Evolutionary conservation across 495 filamentous ascomycete species (phyloP), one percentile per base, ranked within the genome.

Genomic region (Aspergillus campestris): DNA sequence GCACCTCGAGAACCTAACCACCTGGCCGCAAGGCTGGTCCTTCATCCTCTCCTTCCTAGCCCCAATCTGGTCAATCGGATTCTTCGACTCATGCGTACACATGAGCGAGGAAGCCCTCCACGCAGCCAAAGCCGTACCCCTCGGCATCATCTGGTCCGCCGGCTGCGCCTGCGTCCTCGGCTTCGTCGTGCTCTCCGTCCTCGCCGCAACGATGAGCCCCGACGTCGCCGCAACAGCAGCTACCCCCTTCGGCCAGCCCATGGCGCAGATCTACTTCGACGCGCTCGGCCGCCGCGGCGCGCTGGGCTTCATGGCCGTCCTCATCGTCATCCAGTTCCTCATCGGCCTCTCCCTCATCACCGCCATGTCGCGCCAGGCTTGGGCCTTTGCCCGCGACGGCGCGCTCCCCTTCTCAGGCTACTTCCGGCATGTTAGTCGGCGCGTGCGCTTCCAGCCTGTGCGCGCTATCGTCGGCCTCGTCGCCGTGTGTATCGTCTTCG

Each of bases 1-100:
- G 0, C 43, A 64, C 5, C 47, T 66, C 0, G 63, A 71, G 14
- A 82, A 83, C 44, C 51, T 74, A 11, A 80, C 77, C 1, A 69
- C 71, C 14, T 83, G 80, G 75, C 73, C 75, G 18, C 69, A 62
- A 0, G 74, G 75, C 1, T 76, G 74, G 72, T 63, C 75, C 1
- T 84, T 82, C 58, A 79, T 84, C 59, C 60, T 83, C 3, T 52
- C 72, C 10, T 81, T 80, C 70, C 64, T 84, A 32, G 66, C 59
- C 10, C 79, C 80, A 0, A 81, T 83, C 47, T 84, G 79, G 78
- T 78, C 78, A 0, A 80, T 83, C 44, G 79, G 79, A 0, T 72
- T 58, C 15, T 70, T 74, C 30, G 67, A 73, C 42, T 64, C 59
- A 9, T 74, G 71, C 38, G 67, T 75, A 7, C 77, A 80, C 52